Conservation (phyloP, 345 rosid species). For the Acer campestre region DNA sequence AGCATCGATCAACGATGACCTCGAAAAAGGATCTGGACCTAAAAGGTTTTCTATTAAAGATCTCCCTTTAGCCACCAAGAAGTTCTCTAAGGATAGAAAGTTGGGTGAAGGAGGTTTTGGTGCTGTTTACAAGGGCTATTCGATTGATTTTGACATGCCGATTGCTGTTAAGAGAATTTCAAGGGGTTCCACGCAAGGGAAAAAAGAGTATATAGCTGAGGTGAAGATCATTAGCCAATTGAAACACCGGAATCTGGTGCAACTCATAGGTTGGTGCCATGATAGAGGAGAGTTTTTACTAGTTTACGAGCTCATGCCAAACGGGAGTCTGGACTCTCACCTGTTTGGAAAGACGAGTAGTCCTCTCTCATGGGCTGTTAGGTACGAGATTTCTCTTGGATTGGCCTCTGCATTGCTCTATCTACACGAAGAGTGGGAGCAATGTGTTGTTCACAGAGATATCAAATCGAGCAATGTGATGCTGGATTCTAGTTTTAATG, state of each 20-base stretch:
- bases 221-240: slow-evolving; percentile 42
- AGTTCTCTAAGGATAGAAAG: slow-evolving; percentile 34
- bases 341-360: slow-evolving; percentile 24
- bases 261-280: slow-evolving; percentile 48
- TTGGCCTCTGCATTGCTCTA: slow-evolving; percentile 41
- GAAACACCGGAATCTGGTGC: slow-evolving; percentile 45
- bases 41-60: slow-evolving; percentile 35
- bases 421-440: slow-evolving; percentile 52
- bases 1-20: slow-evolving; percentile 38
- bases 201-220: slow-evolving; percentile 40
- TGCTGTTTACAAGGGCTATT: slow-evolving; percentile 40
- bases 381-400: slow-evolving; percentile 35
- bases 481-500: slow-evolving; percentile 41
- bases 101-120: slow-evolving; percentile 53
- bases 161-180: slow-evolving; percentile 48
- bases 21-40: slow-evolving; percentile 46
- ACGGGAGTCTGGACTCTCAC: slow-evolving; percentile 39
- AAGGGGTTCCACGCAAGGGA: slow-evolving; percentile 37
- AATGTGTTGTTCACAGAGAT: slow-evolving; percentile 42
- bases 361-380: slow-evolving; percentile 28
- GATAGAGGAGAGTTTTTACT: slow-evolving; percentile 35
- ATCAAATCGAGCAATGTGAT: slow-evolving; percentile 41
- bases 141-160: slow-evolving; percentile 22
- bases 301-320: slow-evolving; percentile 41
- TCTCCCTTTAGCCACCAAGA: slow-evolving; percentile 36